Evolutionary conservation across 257 asterid genomes (phyloP).

Genomic region (Lavandula angustifolia): DNA sequence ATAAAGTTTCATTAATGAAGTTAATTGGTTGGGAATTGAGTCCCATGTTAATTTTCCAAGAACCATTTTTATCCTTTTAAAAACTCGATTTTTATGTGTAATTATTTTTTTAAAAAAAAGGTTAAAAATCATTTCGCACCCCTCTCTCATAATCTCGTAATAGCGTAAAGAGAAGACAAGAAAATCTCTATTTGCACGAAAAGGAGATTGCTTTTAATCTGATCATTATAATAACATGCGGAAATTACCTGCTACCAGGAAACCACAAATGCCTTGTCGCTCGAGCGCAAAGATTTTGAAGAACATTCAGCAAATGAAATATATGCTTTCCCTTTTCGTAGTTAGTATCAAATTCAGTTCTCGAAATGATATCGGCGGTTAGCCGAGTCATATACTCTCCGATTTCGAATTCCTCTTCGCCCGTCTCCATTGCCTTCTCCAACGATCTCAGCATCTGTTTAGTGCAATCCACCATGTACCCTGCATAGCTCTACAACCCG

Average conservation of each 20-base stretch:
- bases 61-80: too few relatives aligned
- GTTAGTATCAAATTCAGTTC: slow-evolving; percentile 75
- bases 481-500: slow-evolving; percentile 67
- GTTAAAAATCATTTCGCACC: too few relatives aligned
- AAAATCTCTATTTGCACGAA: not conserved
- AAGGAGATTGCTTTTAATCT: slow-evolving; percentile 7
- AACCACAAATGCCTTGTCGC: slow-evolving; percentile 67
- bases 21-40: not conserved
- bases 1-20: too few relatives aligned
- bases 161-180: not conserved
- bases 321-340: slow-evolving; percentile 81
- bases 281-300: slow-evolving; percentile 67
- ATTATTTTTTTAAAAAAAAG: too few relatives aligned
- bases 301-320: slow-evolving; percentile 51
- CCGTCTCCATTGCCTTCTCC: slow-evolving; percentile 38
- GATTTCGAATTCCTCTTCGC: slow-evolving; percentile 65
- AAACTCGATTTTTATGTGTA: too few relatives aligned
- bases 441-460: slow-evolving; percentile 56
- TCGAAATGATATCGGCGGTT: slow-evolving; percentile 86
- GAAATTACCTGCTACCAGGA: slow-evolving; percentile 85
- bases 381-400: slow-evolving; percentile 75
- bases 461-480: slow-evolving; percentile 83
- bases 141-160: too few relatives aligned
- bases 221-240: not conserved
- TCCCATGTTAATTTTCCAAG: too few relatives aligned